phyloP scores from a whole-genome alignment of 768 basidiomycete genomes.

The Rhodotorula kratochvilovae region DNA sequence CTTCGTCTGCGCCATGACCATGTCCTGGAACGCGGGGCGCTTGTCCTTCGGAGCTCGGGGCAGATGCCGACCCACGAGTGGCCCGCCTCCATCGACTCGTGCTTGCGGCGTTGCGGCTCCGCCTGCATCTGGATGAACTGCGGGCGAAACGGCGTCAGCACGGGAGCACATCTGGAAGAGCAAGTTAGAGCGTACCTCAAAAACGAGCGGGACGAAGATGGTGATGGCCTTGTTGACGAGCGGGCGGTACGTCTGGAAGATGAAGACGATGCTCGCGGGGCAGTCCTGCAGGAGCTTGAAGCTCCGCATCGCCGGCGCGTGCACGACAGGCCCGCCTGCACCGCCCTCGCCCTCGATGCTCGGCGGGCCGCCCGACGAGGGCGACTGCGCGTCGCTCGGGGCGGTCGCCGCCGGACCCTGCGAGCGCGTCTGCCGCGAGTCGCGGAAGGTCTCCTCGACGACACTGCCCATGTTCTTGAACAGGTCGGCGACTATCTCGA shows the following conservation, averaged over 20 bases:
- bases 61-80: conserved; percentile 36
- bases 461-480: conserved; percentile 69
- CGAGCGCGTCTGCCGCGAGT: conserved; percentile 41
- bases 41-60: conserved; percentile 38
- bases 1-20: conserved; percentile 65
- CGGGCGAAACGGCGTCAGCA: not conserved
- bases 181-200: conserved; percentile 53
- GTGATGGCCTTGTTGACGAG: conserved; percentile 64
- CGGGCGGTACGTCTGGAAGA: conserved; percentile 73
- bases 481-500: conserved; percentile 71
- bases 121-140: conserved; percentile 39
- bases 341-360: conserved; percentile 7
- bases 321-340: conserved; percentile 13
- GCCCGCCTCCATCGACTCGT: conserved; percentile 35
- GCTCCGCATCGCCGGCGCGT: conserved; percentile 60
- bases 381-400: conserved; percentile 13
- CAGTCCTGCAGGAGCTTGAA: conserved; percentile 94
- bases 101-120: conserved; percentile 36
- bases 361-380: conserved; percentile 2
- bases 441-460: conserved; percentile 69
- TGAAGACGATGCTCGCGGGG: conserved; percentile 82
- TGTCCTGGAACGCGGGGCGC: conserved; percentile 51
- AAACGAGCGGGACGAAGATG: conserved; percentile 68
- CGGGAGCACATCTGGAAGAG: conserved; percentile 48
- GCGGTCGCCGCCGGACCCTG: conserved; percentile 20